Evolutionary conservation across 169 alveolate species (phyloP).

Genomic region (Plasmodium falciparum): DNA sequence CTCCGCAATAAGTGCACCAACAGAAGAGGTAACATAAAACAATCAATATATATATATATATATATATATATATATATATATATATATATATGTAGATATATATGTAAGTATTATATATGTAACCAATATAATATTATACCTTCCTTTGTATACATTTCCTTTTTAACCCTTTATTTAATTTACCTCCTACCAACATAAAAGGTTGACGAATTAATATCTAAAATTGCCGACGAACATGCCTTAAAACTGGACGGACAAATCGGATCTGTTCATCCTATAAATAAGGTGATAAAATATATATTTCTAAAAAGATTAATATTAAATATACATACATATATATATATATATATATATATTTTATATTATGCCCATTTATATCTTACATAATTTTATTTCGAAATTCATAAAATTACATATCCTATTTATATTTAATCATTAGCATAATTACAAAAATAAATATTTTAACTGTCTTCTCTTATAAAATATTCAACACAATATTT

Average conservation of each 20-base stretch:
- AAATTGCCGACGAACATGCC: conserved; percentile 75
- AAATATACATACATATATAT: neutral
- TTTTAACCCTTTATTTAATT: conserved; percentile 7
- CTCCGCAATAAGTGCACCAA: conserved; percentile 61
- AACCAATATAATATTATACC: neutral
- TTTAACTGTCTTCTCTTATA: too few relatives aligned
- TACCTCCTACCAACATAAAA: neutral
- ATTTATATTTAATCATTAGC: too few relatives aligned
- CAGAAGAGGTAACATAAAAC: conserved; percentile 47
- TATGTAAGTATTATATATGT: too few relatives aligned
- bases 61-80: too few relatives aligned
- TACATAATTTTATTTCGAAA: too few relatives aligned
- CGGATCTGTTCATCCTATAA: conserved; percentile 58
- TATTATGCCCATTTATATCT: too few relatives aligned
- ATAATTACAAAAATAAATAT: too few relatives aligned
- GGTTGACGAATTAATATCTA: conserved; percentile 66
- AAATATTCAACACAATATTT: neutral
- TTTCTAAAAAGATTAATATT: neutral
- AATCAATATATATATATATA: too few relatives aligned
- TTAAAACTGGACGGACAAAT: conserved; percentile 53
- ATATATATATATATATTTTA: conserved; percentile 4
- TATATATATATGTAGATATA: too few relatives aligned
- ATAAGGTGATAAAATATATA: conserved; percentile 23
- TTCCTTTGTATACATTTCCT: neutral
- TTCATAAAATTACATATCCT: too few relatives aligned